These are phyloP conservation scores for Fonsecaea erecta DNA, from an alignment of 2,329 filamentous ascomycete species.

Conservation along the genomic window DNA sequence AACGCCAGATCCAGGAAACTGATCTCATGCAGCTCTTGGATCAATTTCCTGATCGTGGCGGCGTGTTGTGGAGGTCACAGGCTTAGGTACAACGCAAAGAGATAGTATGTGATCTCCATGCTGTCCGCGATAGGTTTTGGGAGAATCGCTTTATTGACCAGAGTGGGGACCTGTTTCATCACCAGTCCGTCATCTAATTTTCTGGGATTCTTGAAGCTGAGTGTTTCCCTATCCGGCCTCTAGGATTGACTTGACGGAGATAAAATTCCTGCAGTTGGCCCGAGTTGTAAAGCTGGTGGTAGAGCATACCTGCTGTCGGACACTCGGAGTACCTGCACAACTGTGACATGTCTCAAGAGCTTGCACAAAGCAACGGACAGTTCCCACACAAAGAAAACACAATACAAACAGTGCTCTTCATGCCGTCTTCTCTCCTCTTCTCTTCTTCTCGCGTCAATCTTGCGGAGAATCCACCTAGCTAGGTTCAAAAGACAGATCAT, in stretches of 20 bases:
- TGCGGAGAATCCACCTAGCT: background rate
- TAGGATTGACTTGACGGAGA: constrained; percentile 3
- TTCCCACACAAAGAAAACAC: background rate
- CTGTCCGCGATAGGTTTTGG: constrained; percentile 4
- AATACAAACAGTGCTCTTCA: background rate
- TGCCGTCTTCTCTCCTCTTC: background rate
- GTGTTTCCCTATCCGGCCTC: background rate
- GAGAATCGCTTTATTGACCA: constrained; percentile 3
- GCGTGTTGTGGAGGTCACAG: constrained; percentile 4
- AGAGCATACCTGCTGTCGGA: background rate
- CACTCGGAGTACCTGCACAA: background rate
- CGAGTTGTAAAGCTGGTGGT: background rate
- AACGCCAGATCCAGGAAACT: constrained; percentile 3
- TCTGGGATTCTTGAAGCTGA: background rate
- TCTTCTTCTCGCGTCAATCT: background rate
- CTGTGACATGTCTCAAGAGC: background rate
- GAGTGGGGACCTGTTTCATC: constrained; percentile 1
- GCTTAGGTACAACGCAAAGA: constrained; percentile 2
- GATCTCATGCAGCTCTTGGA: constrained; percentile 5
- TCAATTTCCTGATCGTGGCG: constrained; percentile 5
- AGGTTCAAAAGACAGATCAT: constrained; percentile 1
- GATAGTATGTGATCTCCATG: constrained; percentile 6
- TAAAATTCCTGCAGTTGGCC: constrained; percentile 4
- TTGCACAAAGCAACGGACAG: background rate
- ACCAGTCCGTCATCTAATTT: background rate